These are phyloP conservation scores for Tuber borchii DNA, from an alignment of 495 filamentous ascomycete species.

Conservation along the genomic window DNA sequence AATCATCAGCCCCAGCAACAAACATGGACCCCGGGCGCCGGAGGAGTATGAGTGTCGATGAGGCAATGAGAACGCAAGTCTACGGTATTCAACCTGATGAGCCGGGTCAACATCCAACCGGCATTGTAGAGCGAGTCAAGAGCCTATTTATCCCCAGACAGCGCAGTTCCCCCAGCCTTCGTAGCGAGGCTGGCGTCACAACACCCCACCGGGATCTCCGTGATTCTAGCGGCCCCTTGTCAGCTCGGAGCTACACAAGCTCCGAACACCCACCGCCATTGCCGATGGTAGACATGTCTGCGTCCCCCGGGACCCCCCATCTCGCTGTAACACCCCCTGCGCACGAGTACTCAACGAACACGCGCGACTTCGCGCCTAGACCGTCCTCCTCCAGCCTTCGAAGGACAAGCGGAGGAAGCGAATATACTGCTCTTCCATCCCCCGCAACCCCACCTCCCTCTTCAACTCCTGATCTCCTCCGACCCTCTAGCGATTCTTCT, in stretches of 20 bases:
- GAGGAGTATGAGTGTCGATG: constrained; percentile 49
- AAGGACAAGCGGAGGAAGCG: constrained; percentile 43
- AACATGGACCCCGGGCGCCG: constrained; percentile 40
- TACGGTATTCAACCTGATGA: constrained; percentile 32
- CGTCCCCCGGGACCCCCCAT: constrained; percentile 21
- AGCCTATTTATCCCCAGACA: constrained; percentile 34
- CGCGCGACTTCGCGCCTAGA: constrained; percentile 37
- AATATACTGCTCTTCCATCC: constrained; percentile 45
- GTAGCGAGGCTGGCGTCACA: constrained; percentile 24
- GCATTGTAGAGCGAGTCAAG: constrained; percentile 38
- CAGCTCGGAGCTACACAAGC: constrained; percentile 7
- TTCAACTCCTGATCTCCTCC: constrained; percentile 49
- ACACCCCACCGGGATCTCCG: constrained; percentile 29
- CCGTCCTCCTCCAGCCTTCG: constrained; percentile 36
- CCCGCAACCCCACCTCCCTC: constrained; percentile 41
- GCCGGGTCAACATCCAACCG: constrained; percentile 39
- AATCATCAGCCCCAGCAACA: constrained; percentile 52
- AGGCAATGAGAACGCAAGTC: constrained; percentile 40
- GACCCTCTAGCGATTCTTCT: constrained; percentile 35
- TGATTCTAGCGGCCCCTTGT: constrained; percentile 12
- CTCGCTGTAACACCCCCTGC: constrained; percentile 25
- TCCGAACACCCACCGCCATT: constrained; percentile 10
- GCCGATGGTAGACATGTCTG: constrained; percentile 20
- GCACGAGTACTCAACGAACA: constrained; percentile 10
- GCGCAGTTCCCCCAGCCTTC: constrained; percentile 35